These are phyloP conservation scores for Salvia sclarea DNA, from an alignment of 305 asterid species.

Conservation along the genomic window DNA sequence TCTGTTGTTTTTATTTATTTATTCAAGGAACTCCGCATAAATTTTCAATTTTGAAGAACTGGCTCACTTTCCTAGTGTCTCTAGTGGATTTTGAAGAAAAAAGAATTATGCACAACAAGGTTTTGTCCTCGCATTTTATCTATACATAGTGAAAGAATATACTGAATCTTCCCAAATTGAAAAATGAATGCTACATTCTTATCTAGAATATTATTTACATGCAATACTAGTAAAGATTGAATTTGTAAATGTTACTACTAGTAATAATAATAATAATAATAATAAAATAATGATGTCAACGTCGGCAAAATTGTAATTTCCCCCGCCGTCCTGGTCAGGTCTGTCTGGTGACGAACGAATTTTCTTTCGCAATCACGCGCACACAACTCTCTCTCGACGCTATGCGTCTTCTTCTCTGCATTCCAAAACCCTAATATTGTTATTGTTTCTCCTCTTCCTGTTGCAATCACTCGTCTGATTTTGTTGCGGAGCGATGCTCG, in stretches of 20 bases:
- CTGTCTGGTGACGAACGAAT: constrained; percentile 30
- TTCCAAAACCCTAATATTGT: constrained; percentile 33
- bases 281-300: constrained; percentile 6
- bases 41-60: too few relatives aligned
- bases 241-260: background rate
- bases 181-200: too few relatives aligned
- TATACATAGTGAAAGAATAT: too few relatives aligned
- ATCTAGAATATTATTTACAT: too few relatives aligned
- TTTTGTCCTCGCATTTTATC: too few relatives aligned
- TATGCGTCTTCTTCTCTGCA: constrained; percentile 14
- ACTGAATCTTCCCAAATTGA: too few relatives aligned
- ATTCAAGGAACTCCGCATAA: too few relatives aligned
- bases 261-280: background rate
- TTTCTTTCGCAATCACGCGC: constrained; percentile 14
- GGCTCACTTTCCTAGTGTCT: too few relatives aligned
- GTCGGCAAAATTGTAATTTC: constrained; percentile 26
- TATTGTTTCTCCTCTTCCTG: background rate
- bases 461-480: constrained; percentile 6
- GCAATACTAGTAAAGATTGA: background rate
- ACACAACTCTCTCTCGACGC: background rate
- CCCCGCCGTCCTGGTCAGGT: constrained; percentile 29
- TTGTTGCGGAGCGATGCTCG: constrained; percentile 20
- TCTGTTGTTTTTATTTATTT: too few relatives aligned
- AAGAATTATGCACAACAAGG: too few relatives aligned
- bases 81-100: too few relatives aligned